phyloP scores from a whole-genome alignment of 371 early-diverging fungal species.

The Syncephalis plumigaleata region DNA sequence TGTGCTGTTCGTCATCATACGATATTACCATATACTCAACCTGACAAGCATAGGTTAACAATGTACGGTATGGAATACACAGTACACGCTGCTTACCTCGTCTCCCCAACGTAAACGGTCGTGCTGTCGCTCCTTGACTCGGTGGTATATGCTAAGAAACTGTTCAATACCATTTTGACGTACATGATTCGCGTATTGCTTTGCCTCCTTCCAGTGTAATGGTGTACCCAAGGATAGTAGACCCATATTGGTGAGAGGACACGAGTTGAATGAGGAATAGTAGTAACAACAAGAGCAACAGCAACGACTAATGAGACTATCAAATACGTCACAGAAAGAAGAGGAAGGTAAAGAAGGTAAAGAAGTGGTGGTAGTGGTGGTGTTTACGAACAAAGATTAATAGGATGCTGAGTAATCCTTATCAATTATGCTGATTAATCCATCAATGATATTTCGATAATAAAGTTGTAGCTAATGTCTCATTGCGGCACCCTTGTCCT shows the following conservation, averaged over 20 bases:
- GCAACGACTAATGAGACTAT: no score
- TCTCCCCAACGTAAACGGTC: conserved; percentile 90
- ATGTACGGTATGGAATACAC: neutral
- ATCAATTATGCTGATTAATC: no score
- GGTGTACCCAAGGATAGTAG: conserved; percentile 91
- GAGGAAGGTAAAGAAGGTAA: no score
- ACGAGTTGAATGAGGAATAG: no score
- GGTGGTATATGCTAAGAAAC: conserved; percentile 75
- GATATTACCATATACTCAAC: conserved; percentile 85
- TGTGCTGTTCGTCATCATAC: conserved; percentile 49
- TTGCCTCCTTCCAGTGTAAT: conserved; percentile 82
- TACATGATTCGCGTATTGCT: conserved; percentile 71
- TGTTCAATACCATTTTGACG: conserved; percentile 85
- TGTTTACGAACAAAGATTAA: no score
- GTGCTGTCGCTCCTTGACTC: conserved; percentile 53
- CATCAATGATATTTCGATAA: no score
- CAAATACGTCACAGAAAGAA: no score
- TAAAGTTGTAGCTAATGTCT: no score
- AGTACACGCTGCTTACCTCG: conserved; percentile 39
- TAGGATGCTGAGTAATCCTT: no score
- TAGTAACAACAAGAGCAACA: no score
- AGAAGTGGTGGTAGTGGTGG: no score
- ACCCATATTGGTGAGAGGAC: conserved; percentile 57
- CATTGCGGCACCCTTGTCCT: no score
- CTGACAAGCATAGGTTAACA: conserved; percentile 16